Evolutionary conservation across 345 rosid species (phyloP).

Genomic region (Eucalyptus cloeziana): DNA sequence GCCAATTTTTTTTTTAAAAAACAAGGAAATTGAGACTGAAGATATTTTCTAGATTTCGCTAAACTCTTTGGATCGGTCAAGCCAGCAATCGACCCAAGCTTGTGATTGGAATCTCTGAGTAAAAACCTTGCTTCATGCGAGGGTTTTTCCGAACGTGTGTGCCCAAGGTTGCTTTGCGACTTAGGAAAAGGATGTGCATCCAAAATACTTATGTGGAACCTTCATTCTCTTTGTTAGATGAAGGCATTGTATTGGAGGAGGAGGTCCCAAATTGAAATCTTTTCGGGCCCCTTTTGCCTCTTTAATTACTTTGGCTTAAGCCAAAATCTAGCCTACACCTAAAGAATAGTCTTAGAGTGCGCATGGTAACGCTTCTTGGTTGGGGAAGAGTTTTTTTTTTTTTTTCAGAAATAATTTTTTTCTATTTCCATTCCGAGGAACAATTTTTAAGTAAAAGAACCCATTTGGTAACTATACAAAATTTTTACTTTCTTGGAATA

Average conservation of each 20-base stretch:
- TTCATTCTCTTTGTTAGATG: not conserved
- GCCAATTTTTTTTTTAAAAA: not conserved
- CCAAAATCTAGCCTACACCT: too few species aligned
- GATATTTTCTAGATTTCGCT: too few species aligned
- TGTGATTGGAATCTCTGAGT: not conserved
- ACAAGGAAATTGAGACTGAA: not conserved
- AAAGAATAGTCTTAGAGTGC: not conserved
- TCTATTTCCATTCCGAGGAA: too few species aligned
- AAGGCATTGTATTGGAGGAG: accelerated
- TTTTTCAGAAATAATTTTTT: too few species aligned
- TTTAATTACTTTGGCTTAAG: not conserved
- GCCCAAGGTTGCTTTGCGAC: not conserved
- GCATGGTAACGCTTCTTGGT: too few species aligned
- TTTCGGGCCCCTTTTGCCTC: not conserved
- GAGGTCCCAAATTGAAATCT: too few species aligned
- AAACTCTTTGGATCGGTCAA: too few species aligned
- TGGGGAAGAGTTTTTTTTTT: too few species aligned
- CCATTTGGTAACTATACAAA: too few species aligned
- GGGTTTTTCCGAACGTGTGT: not conserved
- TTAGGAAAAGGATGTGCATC: not conserved
- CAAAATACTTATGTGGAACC: not conserved
- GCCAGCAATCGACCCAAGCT: not conserved
- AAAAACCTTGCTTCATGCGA: not conserved
- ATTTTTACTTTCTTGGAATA: too few species aligned
- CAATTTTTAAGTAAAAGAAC: too few species aligned